Conservation (phyloP, 352 stramenopile genomes). For the Globisporangium parvum region DNA sequence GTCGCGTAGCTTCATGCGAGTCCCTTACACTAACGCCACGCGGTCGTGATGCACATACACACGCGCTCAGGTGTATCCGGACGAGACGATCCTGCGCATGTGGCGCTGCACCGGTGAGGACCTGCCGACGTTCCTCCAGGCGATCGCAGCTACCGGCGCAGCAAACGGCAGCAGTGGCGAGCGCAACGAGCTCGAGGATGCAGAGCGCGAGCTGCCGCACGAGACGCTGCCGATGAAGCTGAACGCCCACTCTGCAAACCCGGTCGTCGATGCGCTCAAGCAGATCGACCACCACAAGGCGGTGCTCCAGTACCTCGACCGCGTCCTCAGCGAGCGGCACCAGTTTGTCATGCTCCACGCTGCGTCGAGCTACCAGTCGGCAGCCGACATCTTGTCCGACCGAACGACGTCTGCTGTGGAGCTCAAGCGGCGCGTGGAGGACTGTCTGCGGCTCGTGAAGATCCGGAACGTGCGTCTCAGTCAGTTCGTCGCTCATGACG, state of each 20-base stretch:
- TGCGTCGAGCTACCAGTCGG: constrained; percentile 36
- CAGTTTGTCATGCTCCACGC: constrained; percentile 49
- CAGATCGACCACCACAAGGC: constrained; percentile 76
- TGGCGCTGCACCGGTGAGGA: constrained; percentile 78
- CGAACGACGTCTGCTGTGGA: constrained; percentile 33
- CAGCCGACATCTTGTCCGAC: constrained; percentile 49
- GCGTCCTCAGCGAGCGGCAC: constrained; percentile 49
- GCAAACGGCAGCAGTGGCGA: constrained; percentile 1
- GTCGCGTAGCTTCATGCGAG: background rate
- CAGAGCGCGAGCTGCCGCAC: constrained; percentile 27
- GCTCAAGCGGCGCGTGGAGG: constrained; percentile 52
- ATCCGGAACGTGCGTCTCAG: constrained; percentile 61
- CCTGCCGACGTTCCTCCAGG: constrained; percentile 42
- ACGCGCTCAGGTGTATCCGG: constrained; percentile 30
- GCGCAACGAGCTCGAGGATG: constrained; percentile 13
- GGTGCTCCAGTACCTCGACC: constrained; percentile 57
- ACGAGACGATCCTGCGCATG: constrained; percentile 58
- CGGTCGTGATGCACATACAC: background rate
- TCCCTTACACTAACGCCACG: too few relatives aligned
- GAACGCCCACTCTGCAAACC: constrained; percentile 71
- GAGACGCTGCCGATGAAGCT: constrained; percentile 55
- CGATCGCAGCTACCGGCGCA: constrained; percentile 6
- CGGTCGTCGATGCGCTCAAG: constrained; percentile 69
- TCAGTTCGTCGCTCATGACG: background rate
- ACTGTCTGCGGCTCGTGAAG: constrained; percentile 66